phyloP scores from a whole-genome alignment of 352 stramenopile genomes.

The Thalassiosira mediterranea region DNA sequence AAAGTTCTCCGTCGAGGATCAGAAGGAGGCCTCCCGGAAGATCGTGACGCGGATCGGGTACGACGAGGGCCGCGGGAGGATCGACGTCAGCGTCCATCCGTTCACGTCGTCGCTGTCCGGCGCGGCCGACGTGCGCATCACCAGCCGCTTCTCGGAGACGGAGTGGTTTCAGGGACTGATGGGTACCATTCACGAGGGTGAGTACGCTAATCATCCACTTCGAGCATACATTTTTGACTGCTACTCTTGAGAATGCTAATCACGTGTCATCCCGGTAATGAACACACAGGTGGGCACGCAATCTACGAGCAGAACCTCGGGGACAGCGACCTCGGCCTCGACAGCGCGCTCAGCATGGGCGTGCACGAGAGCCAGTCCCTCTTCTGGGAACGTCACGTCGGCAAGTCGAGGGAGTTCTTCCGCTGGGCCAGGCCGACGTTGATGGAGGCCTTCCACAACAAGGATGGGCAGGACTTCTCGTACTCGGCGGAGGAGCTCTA shows the following conservation, averaged over 20 bases:
- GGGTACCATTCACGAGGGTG: slow-evolving; percentile 81
- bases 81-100: slow-evolving; percentile 86
- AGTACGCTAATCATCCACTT: too few relatives aligned
- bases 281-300: slow-evolving; percentile 82
- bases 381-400: slow-evolving; percentile 85
- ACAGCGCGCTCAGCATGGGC: slow-evolving; percentile 75
- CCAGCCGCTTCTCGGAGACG: slow-evolving; percentile 76
- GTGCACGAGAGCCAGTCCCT: slow-evolving; percentile 84
- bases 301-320: slow-evolving; percentile 73
- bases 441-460: slow-evolving; percentile 55
- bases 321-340: slow-evolving; percentile 53
- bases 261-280: slow-evolving; percentile 42
- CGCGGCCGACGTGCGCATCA: slow-evolving; percentile 87
- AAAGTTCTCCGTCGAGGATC: slow-evolving; percentile 63
- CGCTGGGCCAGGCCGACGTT: slow-evolving; percentile 64
- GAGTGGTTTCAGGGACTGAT: slow-evolving; percentile 83
- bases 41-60: slow-evolving; percentile 82
- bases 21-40: slow-evolving; percentile 65
- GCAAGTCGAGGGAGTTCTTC: slow-evolving; percentile 72
- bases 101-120: slow-evolving; percentile 81
- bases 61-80: slow-evolving; percentile 71
- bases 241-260: not conserved
- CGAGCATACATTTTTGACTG: too few relatives aligned
- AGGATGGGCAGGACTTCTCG: slow-evolving; percentile 48
- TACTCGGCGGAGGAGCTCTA: slow-evolving; percentile 77